Conservation (phyloP, 768 basidiomycete genomes). For the Termitomyces sp. region DNA sequence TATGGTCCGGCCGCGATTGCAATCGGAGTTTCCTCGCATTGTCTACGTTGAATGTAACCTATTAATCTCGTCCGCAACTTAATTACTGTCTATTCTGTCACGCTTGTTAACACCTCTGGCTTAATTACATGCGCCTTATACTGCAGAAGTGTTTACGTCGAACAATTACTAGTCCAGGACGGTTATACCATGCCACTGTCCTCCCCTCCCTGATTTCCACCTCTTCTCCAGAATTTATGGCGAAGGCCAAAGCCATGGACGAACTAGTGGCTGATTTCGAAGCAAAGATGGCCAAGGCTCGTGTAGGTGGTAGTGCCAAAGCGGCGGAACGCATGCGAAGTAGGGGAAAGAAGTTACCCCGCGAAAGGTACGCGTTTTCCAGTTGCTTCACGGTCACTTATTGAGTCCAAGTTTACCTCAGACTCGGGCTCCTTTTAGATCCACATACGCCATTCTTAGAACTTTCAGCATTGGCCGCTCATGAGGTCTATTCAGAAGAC, state of each 20-base stretch:
- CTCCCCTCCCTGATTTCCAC: constrained; percentile 69
- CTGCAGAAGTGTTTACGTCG: constrained; percentile 12
- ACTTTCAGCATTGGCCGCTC: constrained; percentile 78
- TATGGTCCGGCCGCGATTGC: not conserved
- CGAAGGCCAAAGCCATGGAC: constrained; percentile 66
- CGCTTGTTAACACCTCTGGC: not conserved
- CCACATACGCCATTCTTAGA: constrained; percentile 88
- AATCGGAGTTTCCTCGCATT: constrained; percentile 18
- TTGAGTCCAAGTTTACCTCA: constrained; percentile 20
- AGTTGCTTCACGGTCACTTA: not conserved
- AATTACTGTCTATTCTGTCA: not conserved
- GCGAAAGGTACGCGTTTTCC: constrained; percentile 59
- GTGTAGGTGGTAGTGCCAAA: constrained; percentile 70
- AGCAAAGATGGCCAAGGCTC: constrained; percentile 47
- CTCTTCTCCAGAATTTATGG: constrained; percentile 63
- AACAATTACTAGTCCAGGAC: constrained; percentile 16
- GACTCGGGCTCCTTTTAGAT: constrained; percentile 72
- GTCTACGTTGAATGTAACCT: constrained; percentile 3
- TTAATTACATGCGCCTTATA: constrained; percentile 13
- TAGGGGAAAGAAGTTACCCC: constrained; percentile 77
- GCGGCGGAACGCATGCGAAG: constrained; percentile 68
- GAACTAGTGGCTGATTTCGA: constrained; percentile 60
- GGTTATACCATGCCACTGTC: constrained; percentile 63
- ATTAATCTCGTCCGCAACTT: not conserved
- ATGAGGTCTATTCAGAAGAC: constrained; percentile 76